Evolutionary conservation across 257 asterid genomes (phyloP).

Genomic region (Prunella vulgaris): DNA sequence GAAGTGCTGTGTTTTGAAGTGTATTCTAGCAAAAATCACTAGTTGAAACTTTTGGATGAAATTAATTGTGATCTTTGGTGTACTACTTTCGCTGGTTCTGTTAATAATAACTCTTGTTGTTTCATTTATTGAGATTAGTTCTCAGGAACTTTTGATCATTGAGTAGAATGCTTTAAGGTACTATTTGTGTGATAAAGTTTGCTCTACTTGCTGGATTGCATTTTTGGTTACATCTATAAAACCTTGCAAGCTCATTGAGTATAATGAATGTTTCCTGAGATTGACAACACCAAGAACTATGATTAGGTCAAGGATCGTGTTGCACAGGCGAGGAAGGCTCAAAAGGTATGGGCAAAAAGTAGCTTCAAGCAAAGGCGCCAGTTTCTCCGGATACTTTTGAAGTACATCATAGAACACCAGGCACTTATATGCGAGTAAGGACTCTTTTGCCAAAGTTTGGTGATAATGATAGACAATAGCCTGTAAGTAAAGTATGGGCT

Average conservation of each 20-base stretch:
- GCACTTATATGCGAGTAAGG: conserved; percentile 97
- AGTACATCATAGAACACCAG: conserved; percentile 91
- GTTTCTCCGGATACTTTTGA: conserved; percentile 89
- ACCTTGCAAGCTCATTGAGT: background rate
- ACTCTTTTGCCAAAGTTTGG: conserved; percentile 4
- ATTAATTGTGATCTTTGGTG: conserved; percentile 7
- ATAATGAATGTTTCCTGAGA: conserved; percentile 10
- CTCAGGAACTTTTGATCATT: conserved; percentile 5
- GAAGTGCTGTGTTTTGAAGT: conserved; percentile 2
- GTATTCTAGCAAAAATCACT: background rate
- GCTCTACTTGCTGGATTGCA: conserved; percentile 11
- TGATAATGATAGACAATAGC: background rate
- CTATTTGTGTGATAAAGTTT: background rate
- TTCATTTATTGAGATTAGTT: background rate
- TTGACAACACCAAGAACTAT: conserved; percentile 25
- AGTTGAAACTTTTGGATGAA: conserved; percentile 2
- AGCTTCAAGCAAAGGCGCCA: conserved; percentile 97
- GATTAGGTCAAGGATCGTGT: conserved; percentile 87
- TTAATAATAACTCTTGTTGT: background rate
- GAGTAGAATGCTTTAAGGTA: background rate
- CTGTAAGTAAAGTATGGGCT: background rate
- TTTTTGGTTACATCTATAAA: background rate
- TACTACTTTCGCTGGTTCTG: conserved; percentile 1
- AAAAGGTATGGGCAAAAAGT: conserved; percentile 85
- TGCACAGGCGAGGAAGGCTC: conserved; percentile 86